A percentile compares a stretch with the other conserved stretches of the same genome.
Conservation (phyloP, 192 early-diverging fungal genomes). For the Haplosporangium gracile region DNA sequence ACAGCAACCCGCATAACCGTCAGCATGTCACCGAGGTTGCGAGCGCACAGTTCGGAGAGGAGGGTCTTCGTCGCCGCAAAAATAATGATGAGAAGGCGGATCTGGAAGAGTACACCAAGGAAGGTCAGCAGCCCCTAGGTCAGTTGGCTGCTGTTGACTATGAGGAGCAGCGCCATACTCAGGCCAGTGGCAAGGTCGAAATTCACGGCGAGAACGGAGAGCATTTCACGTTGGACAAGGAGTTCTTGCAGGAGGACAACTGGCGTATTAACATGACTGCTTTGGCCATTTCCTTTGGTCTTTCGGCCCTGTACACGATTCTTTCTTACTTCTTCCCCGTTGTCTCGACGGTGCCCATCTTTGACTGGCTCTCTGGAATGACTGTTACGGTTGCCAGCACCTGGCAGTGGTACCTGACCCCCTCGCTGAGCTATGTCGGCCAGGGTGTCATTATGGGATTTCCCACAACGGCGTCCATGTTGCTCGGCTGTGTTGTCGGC, state of each 20-base stretch:
- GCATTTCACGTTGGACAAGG: slow-evolving; percentile 30
- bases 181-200: slow-evolving; percentile 8
- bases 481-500: slow-evolving; percentile 76
- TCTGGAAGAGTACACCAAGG: slow-evolving; percentile 20
- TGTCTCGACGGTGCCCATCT: slow-evolving; percentile 68
- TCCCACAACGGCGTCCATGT: slow-evolving; percentile 80
- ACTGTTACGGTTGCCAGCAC: slow-evolving; percentile 60
- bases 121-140: slow-evolving; percentile 17
- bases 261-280: slow-evolving; percentile 73
- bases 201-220: slow-evolving; percentile 49
- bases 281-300: slow-evolving; percentile 64
- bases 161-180: background rate
- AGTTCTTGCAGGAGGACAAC: slow-evolving; percentile 61
- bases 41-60: slow-evolving; percentile 1
- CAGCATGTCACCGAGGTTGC: background rate
- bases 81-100: background rate
- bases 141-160: slow-evolving; percentile 27
- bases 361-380: slow-evolving; percentile 70
- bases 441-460: slow-evolving; percentile 89
- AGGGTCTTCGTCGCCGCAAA: slow-evolving; percentile 19
- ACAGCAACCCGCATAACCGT: background rate
- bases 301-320: slow-evolving; percentile 75
- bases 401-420: slow-evolving; percentile 80
- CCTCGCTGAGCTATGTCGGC: slow-evolving; percentile 82
- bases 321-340: slow-evolving; percentile 73